Base-by-base conservation (phyloP, 2,329 filamentous ascomycete species). In the Cercospora zeina region DNA sequence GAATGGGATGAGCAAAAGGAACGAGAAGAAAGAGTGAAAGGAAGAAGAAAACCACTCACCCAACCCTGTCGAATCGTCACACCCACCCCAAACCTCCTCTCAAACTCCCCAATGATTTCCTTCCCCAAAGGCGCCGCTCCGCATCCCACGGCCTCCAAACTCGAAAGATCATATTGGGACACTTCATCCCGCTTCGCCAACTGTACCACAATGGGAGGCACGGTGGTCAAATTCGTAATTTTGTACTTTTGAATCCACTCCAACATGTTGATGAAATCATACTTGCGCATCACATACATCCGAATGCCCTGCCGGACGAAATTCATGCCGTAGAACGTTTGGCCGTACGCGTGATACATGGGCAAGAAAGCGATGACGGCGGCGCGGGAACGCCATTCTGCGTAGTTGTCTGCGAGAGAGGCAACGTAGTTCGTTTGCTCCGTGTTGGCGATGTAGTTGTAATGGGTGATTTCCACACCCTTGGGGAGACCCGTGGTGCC, bases 401-500 rank as follows among this genome's bases (percentile, higher is more conserved):
- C 75, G 67, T 81, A 82, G 2, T 85, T 79, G 0, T 80, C 77
- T 16, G 82, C 74, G 11, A 58, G 42, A 10, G 76, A 68, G 2
- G 72, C 68, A 21, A 85, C 74, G 66, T 80, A 77, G 19, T 82
- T 78, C 14, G 85, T 83, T 63, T 89, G 86, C n/a, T 78, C 69
- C 67, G 85, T 83, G 72, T 93, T 93, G 65, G 89, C 82, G 47
- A 92, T 83, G 70, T 91, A 90, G 68, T 91, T 89, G 63, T 81
- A 79, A 75, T 96, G 91, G n/a, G 87, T 86, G 66, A 95, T 89
- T 76, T 89, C 86, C 13, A 95, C 91, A 10, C 91, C 91, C 74
- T 96, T 96, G 9, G 91, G 90, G 3, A 91, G 81, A 6, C 91
- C 91, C 0, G 91, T 96, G 1, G 89, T 93, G 10, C 90, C 86